Percentiles rank a stretch among this genome's conserved stretches.
These are phyloP conservation scores for Nannizziopsis arthrosporioides DNA, from an alignment of 2,329 filamentous ascomycete genomes.

Conservation along the genomic window DNA sequence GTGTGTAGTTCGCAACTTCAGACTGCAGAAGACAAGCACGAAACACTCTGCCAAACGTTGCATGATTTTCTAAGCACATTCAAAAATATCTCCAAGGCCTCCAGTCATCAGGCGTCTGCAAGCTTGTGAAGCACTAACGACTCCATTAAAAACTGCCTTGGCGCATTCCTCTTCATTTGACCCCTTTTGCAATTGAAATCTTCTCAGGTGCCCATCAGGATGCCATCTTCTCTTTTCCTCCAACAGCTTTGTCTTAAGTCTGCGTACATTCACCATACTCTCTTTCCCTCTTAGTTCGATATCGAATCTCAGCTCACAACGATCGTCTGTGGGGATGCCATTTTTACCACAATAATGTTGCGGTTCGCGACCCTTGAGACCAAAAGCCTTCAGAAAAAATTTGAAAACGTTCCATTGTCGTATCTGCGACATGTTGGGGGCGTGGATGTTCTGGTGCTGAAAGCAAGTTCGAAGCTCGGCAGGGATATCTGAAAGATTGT, in stretches of 20 bases:
- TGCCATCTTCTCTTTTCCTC: slow-evolving; percentile 16
- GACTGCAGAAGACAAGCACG: no score
- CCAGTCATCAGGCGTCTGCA: slow-evolving; percentile 7
- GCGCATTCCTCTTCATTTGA: slow-evolving; percentile 12
- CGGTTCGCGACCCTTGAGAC: slow-evolving; percentile 4
- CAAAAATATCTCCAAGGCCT: neutral
- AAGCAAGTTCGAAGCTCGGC: neutral
- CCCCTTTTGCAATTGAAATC: slow-evolving; percentile 11
- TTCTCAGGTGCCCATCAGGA: slow-evolving; percentile 12
- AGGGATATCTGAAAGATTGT: slow-evolving; percentile 5
- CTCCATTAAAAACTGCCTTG: slow-evolving; percentile 15
- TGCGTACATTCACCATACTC: neutral
- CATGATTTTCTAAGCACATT: neutral
- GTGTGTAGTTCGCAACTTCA: no score
- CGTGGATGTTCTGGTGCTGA: neutral
- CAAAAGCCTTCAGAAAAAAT: slow-evolving; percentile 13
- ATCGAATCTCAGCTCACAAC: slow-evolving; percentile 8
- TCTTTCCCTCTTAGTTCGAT: slow-evolving; percentile 6
- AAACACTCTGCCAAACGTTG: neutral
- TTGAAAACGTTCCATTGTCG: slow-evolving; percentile 16
- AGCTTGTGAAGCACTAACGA: slow-evolving; percentile 11
- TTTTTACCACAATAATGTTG: slow-evolving; percentile 1
- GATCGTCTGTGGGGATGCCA: neutral
- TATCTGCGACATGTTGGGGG: slow-evolving; percentile 9
- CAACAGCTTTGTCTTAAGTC: slow-evolving; percentile 11